phyloP scores from a whole-genome alignment of 768 basidiomycete genomes.

The Boletus tylopilopsis region DNA sequence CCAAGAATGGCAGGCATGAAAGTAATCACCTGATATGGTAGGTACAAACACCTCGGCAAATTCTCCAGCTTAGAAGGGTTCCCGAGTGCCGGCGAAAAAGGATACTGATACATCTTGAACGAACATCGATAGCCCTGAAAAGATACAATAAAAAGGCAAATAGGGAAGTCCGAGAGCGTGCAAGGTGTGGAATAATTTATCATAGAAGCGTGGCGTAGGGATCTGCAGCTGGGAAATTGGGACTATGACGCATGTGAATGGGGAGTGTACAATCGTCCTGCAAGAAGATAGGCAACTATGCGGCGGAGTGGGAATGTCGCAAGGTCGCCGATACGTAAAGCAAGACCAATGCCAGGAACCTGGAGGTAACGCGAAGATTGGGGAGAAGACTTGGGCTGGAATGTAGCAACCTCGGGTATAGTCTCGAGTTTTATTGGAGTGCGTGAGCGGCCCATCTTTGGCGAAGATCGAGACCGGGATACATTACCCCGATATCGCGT shows the following conservation, averaged over 20 bases:
- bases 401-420: slow-evolving; percentile 34
- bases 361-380: slow-evolving; percentile 13
- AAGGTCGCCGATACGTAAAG: slow-evolving; percentile 29
- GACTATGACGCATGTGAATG: slow-evolving; percentile 8
- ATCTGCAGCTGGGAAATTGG: slow-evolving; percentile 11
- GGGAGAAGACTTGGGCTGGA: slow-evolving; percentile 22
- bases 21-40: slow-evolving; percentile 28
- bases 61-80: not conserved
- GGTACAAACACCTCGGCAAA: slow-evolving; percentile 9
- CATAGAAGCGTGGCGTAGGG: not conserved
- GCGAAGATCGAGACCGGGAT: slow-evolving; percentile 20
- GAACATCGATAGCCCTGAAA: slow-evolving; percentile 3
- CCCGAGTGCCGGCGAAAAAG: not conserved
- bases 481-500: slow-evolving; percentile 8
- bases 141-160: slow-evolving; percentile 6
- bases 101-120: slow-evolving; percentile 18
- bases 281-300: slow-evolving; percentile 20
- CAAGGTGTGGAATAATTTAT: slow-evolving; percentile 3
- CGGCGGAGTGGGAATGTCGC: slow-evolving; percentile 28
- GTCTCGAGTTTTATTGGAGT: slow-evolving; percentile 34
- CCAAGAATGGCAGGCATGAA: slow-evolving; percentile 26
- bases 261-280: slow-evolving; percentile 23
- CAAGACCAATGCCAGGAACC: slow-evolving; percentile 27
- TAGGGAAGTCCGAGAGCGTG: slow-evolving; percentile 7
- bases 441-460: slow-evolving; percentile 24